Conservation (phyloP, 192 early-diverging fungal genomes). For the Powellomyces hirtus region DNA sequence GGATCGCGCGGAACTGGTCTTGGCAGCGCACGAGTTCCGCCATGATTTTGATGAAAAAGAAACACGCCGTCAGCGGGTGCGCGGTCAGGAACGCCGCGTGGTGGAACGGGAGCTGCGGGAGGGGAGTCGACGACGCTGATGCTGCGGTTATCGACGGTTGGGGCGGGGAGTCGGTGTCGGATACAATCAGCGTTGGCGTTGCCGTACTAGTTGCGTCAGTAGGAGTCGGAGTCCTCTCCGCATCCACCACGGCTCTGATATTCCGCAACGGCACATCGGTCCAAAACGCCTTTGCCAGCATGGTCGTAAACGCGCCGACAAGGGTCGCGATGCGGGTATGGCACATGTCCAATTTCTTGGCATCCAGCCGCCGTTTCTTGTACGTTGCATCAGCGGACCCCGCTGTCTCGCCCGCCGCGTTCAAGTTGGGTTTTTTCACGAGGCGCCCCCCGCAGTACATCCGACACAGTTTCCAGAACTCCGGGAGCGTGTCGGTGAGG, state of each 20-base stretch:
- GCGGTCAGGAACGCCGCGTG: slow-evolving; percentile 24
- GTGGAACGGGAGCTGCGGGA: neutral
- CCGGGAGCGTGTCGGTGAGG: slow-evolving; percentile 71
- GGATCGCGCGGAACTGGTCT: slow-evolving; percentile 72
- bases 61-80: slow-evolving; percentile 64
- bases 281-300: slow-evolving; percentile 55
- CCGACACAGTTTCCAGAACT: slow-evolving; percentile 90
- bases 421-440: neutral
- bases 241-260: neutral
- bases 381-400: neutral
- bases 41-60: slow-evolving; percentile 75
- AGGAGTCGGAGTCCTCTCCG: neutral
- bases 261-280: slow-evolving; percentile 6
- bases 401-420: neutral
- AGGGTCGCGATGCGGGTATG: slow-evolving; percentile 66
- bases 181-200: neutral
- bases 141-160: neutral
- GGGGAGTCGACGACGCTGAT: neutral
- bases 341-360: slow-evolving; percentile 63
- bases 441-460: slow-evolving; percentile 87
- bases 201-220: neutral
- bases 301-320: slow-evolving; percentile 55
- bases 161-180: too few relatives aligned
- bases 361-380: slow-evolving; percentile 41
- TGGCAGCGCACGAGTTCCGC: slow-evolving; percentile 73